phyloP scores from a whole-genome alignment of 1,284 basidiomycete genomes.

The Cutaneotrichosporon sp. region DNA sequence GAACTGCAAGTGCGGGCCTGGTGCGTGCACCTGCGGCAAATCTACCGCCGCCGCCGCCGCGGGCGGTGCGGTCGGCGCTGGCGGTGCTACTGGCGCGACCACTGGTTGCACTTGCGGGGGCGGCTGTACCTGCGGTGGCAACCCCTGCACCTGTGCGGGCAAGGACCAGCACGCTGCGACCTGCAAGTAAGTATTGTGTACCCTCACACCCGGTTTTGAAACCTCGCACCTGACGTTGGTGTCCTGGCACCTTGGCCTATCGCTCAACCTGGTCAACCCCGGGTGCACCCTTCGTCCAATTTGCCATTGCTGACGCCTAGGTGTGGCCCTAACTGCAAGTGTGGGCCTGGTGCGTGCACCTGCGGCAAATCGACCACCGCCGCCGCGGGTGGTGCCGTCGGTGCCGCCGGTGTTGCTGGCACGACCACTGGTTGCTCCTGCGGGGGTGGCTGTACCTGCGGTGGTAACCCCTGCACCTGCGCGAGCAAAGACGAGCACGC shows the following conservation, averaged over 20 bases:
- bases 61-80: not conserved
- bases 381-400: not conserved
- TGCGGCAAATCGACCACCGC: not conserved
- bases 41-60: not conserved
- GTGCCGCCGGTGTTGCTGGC: not conserved
- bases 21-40: not conserved
- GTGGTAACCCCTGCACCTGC: too few species aligned
- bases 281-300: too few species aligned
- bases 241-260: too few species aligned
- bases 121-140: not conserved
- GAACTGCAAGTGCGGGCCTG: conserved; percentile 1
- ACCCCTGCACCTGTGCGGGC: not conserved
- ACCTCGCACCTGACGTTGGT: too few species aligned
- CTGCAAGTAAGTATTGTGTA: not conserved
- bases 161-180: not conserved
- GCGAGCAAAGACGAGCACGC: not conserved
- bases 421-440: too few species aligned
- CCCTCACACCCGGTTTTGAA: too few species aligned
- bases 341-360: not conserved
- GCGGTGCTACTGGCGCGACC: not conserved
- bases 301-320: not conserved
- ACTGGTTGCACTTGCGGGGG: not conserved
- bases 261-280: too few species aligned
- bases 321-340: conserved; percentile 4
- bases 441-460: too few species aligned